A percentile compares a stretch with the other conserved stretches of the same genome.
Conservation (phyloP, 495 filamentous ascomycete genomes). For the Melanomma pulvis-pyrius region DNA sequence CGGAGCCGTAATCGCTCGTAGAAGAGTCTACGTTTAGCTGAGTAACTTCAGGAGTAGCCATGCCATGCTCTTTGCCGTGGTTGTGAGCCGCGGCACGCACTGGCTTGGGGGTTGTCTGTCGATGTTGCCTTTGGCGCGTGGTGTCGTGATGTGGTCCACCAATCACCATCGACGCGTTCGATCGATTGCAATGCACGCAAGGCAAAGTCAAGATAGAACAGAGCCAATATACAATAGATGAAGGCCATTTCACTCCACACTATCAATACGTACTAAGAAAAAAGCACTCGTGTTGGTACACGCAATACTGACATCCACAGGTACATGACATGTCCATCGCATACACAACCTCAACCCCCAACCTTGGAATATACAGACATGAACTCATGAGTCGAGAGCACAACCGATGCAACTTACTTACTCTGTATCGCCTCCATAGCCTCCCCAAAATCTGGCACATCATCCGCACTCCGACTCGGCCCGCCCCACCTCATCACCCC, state of each 20-base stretch:
- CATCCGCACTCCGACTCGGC: slow-evolving; percentile 49
- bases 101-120: not conserved
- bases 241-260: too few species aligned
- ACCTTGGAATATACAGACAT: too few species aligned
- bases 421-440: slow-evolving; percentile 39
- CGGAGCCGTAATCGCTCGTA: slow-evolving; percentile 33
- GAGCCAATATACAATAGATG: too few species aligned
- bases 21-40: not conserved
- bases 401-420: not conserved
- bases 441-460: slow-evolving; percentile 55
- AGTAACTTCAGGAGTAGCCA: not conserved
- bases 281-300: too few species aligned
- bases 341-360: too few species aligned
- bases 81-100: not conserved
- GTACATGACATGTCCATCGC: too few species aligned
- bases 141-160: not conserved
- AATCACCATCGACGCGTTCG: not conserved
- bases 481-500: slow-evolving; percentile 55
- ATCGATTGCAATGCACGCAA: not conserved
- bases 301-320: too few species aligned
- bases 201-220: too few species aligned
- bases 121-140: not conserved
- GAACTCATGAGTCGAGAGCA: too few species aligned
- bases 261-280: too few species aligned
- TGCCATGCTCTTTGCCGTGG: slow-evolving; percentile 10